A percentile compares a stretch with the other conserved stretches of the same genome.
phyloP scores from a whole-genome alignment of 2,329 filamentous ascomycete species.

The Epichloe elymi region DNA sequence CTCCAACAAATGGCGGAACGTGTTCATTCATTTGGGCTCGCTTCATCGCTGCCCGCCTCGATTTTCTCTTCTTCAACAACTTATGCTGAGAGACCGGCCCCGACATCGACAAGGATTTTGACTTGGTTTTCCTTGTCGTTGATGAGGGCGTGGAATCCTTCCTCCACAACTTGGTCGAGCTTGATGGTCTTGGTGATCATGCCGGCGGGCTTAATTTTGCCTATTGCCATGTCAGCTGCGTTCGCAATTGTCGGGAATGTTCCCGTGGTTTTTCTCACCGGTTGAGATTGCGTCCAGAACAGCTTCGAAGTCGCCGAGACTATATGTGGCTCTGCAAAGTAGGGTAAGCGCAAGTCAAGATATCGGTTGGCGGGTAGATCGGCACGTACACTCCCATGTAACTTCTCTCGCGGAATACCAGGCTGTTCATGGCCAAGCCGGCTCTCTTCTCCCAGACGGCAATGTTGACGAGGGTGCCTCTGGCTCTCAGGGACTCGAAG shows the following conservation, averaged over 20 bases:
- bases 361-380: background rate
- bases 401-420: conserved; percentile 11
- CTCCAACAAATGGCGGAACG: background rate
- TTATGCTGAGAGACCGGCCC: conserved; percentile 4
- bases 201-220: conserved; percentile 33
- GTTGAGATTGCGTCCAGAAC: conserved; percentile 38
- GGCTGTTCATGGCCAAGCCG: conserved; percentile 10
- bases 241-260: background rate
- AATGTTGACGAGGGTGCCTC: conserved; percentile 50
- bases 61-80: background rate
- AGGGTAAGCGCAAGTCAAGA: conserved; percentile 30
- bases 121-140: conserved; percentile 48
- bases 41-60: no score
- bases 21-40: background rate
- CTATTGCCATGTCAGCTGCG: conserved; percentile 14
- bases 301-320: conserved; percentile 34
- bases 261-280: conserved; percentile 2
- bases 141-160: conserved; percentile 43
- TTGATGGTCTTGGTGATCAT: conserved; percentile 50
- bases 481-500: conserved; percentile 34
- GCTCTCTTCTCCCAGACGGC: conserved; percentile 46
- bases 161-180: conserved; percentile 41
- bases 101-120: conserved; percentile 43
- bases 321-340: conserved; percentile 25
- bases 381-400: conserved; percentile 12